A percentile compares a stretch with the other conserved stretches of the same genome.
phyloP scores from a whole-genome alignment of 768 basidiomycete species.

The Xerocomus brunneocitrinus region DNA sequence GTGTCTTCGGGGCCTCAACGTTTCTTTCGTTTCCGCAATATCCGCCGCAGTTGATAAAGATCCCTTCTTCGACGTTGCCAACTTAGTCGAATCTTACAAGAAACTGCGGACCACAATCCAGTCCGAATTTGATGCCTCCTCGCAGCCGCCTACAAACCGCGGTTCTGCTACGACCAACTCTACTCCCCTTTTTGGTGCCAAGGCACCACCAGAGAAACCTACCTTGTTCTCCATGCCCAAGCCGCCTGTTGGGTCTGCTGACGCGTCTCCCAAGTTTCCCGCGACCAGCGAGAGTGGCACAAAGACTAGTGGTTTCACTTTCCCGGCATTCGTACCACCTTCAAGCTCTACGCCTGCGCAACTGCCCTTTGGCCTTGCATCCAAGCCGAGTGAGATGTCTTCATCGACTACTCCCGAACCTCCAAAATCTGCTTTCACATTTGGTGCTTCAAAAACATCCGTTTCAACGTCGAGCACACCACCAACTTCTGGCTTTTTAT shows the following conservation, averaged over 20 bases:
- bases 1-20: conserved; percentile 70
- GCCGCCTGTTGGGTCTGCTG: conserved; percentile 26
- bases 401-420: conserved; percentile 16
- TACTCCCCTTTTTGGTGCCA: conserved; percentile 10
- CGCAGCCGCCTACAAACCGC: conserved; percentile 9
- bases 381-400: conserved; percentile 20
- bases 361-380: conserved; percentile 9
- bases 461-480: conserved; percentile 4
- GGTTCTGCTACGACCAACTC: conserved; percentile 8
- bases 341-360: conserved; percentile 7
- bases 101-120: conserved; percentile 50
- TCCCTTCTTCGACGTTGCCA: conserved; percentile 63
- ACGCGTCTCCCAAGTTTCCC: conserved; percentile 6
- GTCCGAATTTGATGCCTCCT: conserved; percentile 46
- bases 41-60: conserved; percentile 58
- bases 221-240: conserved; percentile 31
- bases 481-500: conserved; percentile 18
- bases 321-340: conserved; percentile 24
- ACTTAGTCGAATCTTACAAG: conserved; percentile 56
- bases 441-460: conserved; percentile 11
- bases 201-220: conserved; percentile 14
- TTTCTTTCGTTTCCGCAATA: conserved; percentile 57
- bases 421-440: conserved; percentile 30
- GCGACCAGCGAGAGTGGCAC: conserved; percentile 17
- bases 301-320: conserved; percentile 21